phyloP scores from a whole-genome alignment of 331 rosid species.

The Pyracantha coccinea region DNA sequence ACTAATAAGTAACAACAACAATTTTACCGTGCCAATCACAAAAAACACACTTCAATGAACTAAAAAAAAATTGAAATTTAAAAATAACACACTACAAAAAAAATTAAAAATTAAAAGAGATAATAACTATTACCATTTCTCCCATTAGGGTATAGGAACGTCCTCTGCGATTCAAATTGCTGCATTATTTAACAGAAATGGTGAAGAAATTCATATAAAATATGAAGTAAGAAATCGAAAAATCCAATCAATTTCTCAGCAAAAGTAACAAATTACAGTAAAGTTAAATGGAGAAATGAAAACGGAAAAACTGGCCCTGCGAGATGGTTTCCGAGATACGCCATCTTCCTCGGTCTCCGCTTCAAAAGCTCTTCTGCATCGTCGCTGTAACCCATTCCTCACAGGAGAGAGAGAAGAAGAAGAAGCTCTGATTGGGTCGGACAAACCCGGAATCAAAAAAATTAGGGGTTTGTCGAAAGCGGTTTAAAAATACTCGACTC shows the following conservation, averaged over 20 bases:
- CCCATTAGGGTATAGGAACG: conserved; percentile 37
- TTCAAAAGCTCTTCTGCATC: conserved; percentile 52
- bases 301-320: conserved; percentile 39
- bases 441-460: neutral
- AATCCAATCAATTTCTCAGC: neutral
- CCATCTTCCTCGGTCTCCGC: conserved; percentile 39
- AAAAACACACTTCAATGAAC: neutral
- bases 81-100: neutral
- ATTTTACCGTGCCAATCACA: neutral
- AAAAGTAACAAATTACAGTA: neutral
- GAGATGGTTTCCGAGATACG: conserved; percentile 42
- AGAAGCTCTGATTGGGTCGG: neutral
- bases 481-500: neutral
- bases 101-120: neutral
- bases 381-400: conserved; percentile 58
- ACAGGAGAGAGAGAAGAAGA: neutral
- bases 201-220: neutral
- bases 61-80: neutral
- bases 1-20: neutral
- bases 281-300: neutral
- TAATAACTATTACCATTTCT: conserved; percentile 40
- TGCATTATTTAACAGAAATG: conserved; percentile 18
- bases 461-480: neutral
- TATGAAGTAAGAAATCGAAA: neutral
- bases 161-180: conserved; percentile 43